These are phyloP conservation scores for Trichoderma endophyticum DNA, from an alignment of 2,329 filamentous ascomycete species.

Conservation along the genomic window DNA sequence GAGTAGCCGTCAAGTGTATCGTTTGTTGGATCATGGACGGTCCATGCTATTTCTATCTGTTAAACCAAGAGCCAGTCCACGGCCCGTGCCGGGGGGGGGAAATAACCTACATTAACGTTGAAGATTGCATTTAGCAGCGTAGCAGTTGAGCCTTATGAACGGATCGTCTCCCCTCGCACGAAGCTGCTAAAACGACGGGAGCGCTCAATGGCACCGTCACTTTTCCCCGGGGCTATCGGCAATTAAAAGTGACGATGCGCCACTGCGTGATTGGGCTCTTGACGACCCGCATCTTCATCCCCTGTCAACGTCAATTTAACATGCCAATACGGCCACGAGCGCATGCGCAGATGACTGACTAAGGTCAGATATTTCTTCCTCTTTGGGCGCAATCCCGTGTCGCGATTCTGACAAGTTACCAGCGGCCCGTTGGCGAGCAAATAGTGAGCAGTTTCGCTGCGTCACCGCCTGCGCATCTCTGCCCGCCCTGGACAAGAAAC, in stretches of 20 bases:
- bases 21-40: background rate
- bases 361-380: background rate
- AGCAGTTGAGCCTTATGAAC: background rate
- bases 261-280: background rate
- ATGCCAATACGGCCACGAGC: background rate
- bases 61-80: background rate
- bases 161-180: background rate
- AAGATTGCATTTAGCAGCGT: background rate
- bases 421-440: background rate
- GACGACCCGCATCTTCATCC: background rate
- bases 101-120: background rate
- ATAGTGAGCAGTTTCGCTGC: background rate
- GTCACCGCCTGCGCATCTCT: background rate
- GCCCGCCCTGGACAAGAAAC: no score
- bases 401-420: background rate
- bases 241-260: background rate
- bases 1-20: background rate
- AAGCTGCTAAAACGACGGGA: background rate
- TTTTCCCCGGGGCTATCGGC: background rate
- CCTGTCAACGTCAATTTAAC: background rate
- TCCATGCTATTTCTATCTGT: background rate
- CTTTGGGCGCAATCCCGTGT: background rate
- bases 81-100: background rate
- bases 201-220: background rate
- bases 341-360: background rate